Conservation (phyloP, 2,329 filamentous ascomycete genomes). For the Trichoderma arundinaceum region DNA sequence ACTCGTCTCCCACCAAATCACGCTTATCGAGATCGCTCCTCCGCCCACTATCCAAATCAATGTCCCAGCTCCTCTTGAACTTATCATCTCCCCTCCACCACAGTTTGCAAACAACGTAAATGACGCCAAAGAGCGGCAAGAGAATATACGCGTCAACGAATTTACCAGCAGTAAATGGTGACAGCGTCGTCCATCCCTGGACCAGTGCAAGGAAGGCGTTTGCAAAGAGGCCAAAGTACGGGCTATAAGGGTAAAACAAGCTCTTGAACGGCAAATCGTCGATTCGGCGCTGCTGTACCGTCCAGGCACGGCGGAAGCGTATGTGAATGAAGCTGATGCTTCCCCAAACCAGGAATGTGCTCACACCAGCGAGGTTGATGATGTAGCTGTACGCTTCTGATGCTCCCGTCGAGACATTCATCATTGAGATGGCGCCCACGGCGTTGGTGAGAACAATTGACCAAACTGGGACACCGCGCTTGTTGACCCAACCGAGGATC, state of each 20-base stretch:
- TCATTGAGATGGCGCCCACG: constrained; percentile 74
- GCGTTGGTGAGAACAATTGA: constrained; percentile 72
- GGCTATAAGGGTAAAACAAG: constrained; percentile 61
- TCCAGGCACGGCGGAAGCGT: constrained; percentile 70
- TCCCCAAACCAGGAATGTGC: constrained; percentile 75
- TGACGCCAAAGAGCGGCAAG: constrained; percentile 63
- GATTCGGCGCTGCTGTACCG: constrained; percentile 59
- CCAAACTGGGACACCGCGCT: constrained; percentile 64
- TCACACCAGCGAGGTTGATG: constrained; percentile 71
- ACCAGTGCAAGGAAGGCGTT: constrained; percentile 66
- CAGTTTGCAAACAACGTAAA: constrained; percentile 62
- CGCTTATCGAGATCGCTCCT: constrained; percentile 60
- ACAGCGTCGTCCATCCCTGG: constrained; percentile 65
- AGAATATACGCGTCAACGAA: constrained; percentile 70
- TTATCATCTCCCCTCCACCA: constrained; percentile 56
- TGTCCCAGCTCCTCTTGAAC: constrained; percentile 56
- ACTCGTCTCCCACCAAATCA: constrained; percentile 41
- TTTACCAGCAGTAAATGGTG: constrained; percentile 61
- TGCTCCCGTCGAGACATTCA: constrained; percentile 72
- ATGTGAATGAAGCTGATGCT: constrained; percentile 74
- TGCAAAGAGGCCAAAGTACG: constrained; percentile 63
- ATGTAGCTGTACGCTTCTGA: constrained; percentile 71
- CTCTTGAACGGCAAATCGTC: constrained; percentile 62
- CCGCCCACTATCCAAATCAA: constrained; percentile 62
- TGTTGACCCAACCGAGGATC: constrained; percentile 71